phyloP scores from a whole-genome alignment of 2,329 filamentous ascomycete genomes.

The Calonectria honghensis region DNA sequence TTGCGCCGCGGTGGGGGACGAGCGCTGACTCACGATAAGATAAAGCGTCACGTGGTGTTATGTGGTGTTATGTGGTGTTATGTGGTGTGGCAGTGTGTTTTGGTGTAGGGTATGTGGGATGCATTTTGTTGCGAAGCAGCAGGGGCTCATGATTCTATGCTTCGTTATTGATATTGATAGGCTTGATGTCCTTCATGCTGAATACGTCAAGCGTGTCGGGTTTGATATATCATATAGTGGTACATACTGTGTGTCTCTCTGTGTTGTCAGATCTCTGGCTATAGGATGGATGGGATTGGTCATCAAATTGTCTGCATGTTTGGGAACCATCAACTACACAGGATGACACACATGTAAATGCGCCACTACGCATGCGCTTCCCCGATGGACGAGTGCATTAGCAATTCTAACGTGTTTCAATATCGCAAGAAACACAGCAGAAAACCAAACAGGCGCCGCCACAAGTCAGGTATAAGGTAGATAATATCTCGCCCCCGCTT shows the following conservation, averaged over 20 bases:
- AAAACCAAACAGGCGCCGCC: background rate
- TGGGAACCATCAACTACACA: background rate
- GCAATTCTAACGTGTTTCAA: background rate
- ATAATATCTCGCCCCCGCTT: background rate
- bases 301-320: background rate
- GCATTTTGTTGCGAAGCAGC: background rate
- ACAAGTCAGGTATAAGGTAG: background rate
- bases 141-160: background rate
- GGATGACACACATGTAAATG: background rate
- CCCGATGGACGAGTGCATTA: background rate
- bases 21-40: slow-evolving; percentile 42
- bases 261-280: background rate
- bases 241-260: background rate
- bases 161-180: background rate
- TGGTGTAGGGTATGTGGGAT: slow-evolving; percentile 32
- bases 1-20: slow-evolving; percentile 57
- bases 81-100: too few species aligned
- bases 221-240: background rate
- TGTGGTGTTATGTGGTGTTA: too few species aligned
- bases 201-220: background rate
- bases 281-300: background rate
- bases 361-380: background rate
- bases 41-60: slow-evolving; percentile 49
- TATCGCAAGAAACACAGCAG: background rate
- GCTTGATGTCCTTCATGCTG: background rate